Percentiles rank a stretch among this genome's conserved stretches.
Conservation (phyloP, 179 eudicot species). For the Gypsophila paniculata region DNA sequence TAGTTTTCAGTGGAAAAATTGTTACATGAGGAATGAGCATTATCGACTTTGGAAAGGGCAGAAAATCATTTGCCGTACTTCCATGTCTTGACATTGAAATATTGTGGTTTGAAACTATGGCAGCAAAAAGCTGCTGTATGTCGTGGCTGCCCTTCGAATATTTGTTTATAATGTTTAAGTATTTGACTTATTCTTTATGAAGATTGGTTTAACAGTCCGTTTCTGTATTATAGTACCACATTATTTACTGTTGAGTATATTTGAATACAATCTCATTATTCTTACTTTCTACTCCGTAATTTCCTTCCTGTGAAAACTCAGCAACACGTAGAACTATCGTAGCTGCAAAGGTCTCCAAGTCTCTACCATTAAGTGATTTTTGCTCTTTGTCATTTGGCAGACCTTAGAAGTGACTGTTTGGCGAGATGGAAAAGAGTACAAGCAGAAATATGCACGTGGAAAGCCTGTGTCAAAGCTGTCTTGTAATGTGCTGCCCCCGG, state of each 20-base stretch:
- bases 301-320: background rate
- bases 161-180: background rate
- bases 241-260: background rate
- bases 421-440: conserved; percentile 80
- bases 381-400: conserved; percentile 29
- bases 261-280: background rate
- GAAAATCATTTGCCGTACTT: background rate
- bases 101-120: conserved; percentile 4
- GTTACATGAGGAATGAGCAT: background rate
- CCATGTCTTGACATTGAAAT: conserved; percentile 3
- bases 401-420: conserved; percentile 78
- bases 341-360: conserved; percentile 1
- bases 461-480: conserved; percentile 61
- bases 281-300: background rate
- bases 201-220: background rate
- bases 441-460: conserved; percentile 86
- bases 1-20: background rate
- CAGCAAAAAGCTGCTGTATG: background rate
- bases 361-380: background rate
- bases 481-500: conserved; percentile 51
- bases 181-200: conserved; percentile 1
- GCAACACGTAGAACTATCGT: conserved; percentile 4
- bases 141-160: background rate
- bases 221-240: conserved; percentile 7
- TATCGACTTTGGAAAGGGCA: background rate